Percentiles rank a stretch among this genome's conserved stretches.
Conservation (phyloP, 192 early-diverging fungal genomes). For the Mortierella antarctica region DNA sequence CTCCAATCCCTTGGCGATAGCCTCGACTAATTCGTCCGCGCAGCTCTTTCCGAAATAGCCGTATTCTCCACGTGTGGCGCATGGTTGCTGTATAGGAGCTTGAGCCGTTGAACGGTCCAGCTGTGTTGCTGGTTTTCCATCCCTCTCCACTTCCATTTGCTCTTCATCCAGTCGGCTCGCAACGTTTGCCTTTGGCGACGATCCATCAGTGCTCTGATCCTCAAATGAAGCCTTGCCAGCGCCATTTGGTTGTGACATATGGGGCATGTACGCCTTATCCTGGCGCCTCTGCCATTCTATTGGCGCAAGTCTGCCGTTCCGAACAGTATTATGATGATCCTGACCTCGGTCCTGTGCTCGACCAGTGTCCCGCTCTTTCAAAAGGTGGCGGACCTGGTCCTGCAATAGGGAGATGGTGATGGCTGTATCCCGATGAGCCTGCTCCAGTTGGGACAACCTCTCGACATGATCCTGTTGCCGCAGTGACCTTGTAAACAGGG, state of each 20-base stretch:
- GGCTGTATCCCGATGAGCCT: conserved; percentile 8
- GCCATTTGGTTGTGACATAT: no score
- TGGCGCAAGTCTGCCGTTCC: no score
- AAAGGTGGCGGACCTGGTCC: conserved; percentile 13
- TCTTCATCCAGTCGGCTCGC: no score
- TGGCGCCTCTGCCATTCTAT: no score
- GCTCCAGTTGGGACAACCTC: conserved; percentile 23
- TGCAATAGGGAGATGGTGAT: conserved; percentile 23
- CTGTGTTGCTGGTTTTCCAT: not conserved
- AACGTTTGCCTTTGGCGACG: no score
- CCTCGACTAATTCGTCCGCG: conserved; percentile 18
- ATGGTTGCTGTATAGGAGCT: conserved; percentile 5
- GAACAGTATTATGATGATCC: no score
- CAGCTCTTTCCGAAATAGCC: not conserved
- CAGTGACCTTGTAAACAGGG: not conserved
- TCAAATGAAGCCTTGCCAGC: no score
- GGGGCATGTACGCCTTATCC: no score
- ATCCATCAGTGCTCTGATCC: no score
- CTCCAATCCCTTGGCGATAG: conserved; percentile 22
- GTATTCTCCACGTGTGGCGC: not conserved
- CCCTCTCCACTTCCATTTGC: not conserved
- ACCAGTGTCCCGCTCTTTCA: not conserved
- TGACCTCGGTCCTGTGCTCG: no score
- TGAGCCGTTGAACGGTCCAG: no score
- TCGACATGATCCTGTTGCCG: conserved; percentile 23